Evolutionary conservation across 2,329 filamentous ascomycete species (phyloP), one percentile per base, ranked within the genome.

Genomic region (Paradendryphiella salina): DNA sequence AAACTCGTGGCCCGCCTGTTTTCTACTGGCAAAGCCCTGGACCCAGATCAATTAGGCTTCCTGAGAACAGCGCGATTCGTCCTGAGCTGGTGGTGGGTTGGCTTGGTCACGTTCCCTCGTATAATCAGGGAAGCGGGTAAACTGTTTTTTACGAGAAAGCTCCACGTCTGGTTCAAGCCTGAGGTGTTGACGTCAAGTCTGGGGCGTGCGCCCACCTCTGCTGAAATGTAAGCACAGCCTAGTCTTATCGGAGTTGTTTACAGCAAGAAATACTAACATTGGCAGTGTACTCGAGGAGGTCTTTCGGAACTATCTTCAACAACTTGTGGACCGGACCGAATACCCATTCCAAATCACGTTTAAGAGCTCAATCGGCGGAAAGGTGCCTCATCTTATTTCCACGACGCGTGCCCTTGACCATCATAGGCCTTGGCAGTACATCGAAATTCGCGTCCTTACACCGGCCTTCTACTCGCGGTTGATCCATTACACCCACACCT

Each of bases 391-490:
- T n/a, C 47, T 33, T 1, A 57, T 70, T 2, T 45, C 44, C 2
- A 71, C 20, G 75, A 56, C 57, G n/a, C 41, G 51, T 14, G 36
- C 37, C 14, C 45, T 21, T 2, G 57, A 45, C 3, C 50, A 26
- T 4, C 37, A 47, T 10, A 42, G 52, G 2, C 32, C 45, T 2
- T 52, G 53, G 2, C 71, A 77, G 17, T 69, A 77, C 0, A 42
- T 87, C 5, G 80, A 82, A 35, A 73, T 89, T 39, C 80, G 79
- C 45, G 74, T 89, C 4, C 68, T 87, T 15, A 86, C 83, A 0
- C 86, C 87, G 0, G 76, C 74, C 0, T 90, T 90, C 64, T 90
- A 90, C 73, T 79, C 81, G 10, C 80, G 85, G 21, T 84, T 89
- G 39, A 77, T 85, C 0, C 78, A 82, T 56, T 88, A 89, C 63